phyloP scores from a whole-genome alignment of 768 basidiomycete genomes.

The Rhizopogon sp. region DNA sequence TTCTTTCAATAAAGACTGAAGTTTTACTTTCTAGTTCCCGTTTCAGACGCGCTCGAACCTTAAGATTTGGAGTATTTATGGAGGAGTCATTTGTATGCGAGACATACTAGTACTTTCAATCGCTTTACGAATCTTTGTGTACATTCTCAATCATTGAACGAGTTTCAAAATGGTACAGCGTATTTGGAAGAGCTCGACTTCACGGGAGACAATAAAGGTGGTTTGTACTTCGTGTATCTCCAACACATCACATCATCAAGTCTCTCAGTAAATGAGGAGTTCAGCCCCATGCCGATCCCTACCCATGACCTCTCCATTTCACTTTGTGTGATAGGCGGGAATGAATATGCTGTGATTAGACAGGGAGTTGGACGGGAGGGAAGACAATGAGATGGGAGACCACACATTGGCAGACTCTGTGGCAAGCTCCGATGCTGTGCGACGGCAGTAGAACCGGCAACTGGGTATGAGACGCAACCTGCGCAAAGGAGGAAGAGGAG shows the following conservation, averaged over 20 bases:
- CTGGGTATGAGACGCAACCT: not conserved
- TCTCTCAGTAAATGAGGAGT: slow-evolving; percentile 9
- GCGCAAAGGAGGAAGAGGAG: slow-evolving; percentile 48
- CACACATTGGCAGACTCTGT: slow-evolving; percentile 4
- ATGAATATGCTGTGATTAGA: not conserved
- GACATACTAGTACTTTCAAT: not conserved
- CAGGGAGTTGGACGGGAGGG: not conserved
- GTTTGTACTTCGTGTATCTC: not conserved
- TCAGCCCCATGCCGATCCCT: slow-evolving; percentile 7
- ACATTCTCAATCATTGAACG: not conserved
- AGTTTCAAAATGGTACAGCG: not conserved
- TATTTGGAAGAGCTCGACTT: not conserved
- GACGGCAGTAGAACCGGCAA: slow-evolving; percentile 8
- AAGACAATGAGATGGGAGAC: not conserved
- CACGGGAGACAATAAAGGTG: not conserved
- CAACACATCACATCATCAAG: not conserved
- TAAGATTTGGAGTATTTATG: too few relatives aligned
- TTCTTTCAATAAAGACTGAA: too few relatives aligned
- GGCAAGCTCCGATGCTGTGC: slow-evolving; percentile 18
- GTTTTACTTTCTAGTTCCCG: too few relatives aligned
- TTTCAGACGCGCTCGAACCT: too few relatives aligned
- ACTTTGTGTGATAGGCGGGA: not conserved
- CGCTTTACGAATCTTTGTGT: not conserved
- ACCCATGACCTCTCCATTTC: slow-evolving; percentile 15
- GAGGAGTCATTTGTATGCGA: too few relatives aligned